Percentiles rank a stretch among this genome's conserved stretches.
Conservation (phyloP, 1,139 yeast species). For the Kodamaea plutei region DNA sequence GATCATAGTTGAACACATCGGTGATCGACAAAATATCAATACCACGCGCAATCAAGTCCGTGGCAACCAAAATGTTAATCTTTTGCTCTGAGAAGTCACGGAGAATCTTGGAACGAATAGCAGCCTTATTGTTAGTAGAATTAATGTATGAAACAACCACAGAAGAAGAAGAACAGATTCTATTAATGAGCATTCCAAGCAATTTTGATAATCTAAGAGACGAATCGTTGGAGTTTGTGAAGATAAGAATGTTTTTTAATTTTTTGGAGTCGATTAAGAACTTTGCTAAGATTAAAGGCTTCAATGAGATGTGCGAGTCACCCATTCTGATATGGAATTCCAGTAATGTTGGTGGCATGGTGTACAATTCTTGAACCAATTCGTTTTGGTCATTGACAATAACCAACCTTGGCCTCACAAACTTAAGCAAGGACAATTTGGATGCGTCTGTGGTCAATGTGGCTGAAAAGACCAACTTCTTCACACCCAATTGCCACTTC, state of each 20-base stretch:
- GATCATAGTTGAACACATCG: slow-evolving; percentile 82
- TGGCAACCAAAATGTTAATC: slow-evolving; percentile 64
- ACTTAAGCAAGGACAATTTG: slow-evolving; percentile 65
- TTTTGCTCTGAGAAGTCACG: slow-evolving; percentile 51
- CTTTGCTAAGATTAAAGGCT: slow-evolving; percentile 69
- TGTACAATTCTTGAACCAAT: slow-evolving; percentile 49
- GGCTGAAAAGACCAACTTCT: slow-evolving; percentile 83
- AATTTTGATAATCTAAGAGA: slow-evolving; percentile 71
- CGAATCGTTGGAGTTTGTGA: slow-evolving; percentile 84
- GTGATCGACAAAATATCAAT: slow-evolving; percentile 71
- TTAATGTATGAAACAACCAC: slow-evolving; percentile 27
- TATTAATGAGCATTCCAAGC: slow-evolving; percentile 42
- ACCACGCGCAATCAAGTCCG: slow-evolving; percentile 95
- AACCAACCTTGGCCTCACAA: slow-evolving; percentile 65
- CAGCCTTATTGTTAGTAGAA: slow-evolving; percentile 45
- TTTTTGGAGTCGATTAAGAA: slow-evolving; percentile 38
- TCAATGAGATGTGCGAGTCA: slow-evolving; percentile 54
- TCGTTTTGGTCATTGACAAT: slow-evolving; percentile 59
- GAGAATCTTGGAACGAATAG: slow-evolving; percentile 43
- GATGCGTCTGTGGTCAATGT: slow-evolving; percentile 94
- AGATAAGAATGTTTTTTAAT: slow-evolving; percentile 50
- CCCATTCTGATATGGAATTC: slow-evolving; percentile 52
- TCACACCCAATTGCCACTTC: slow-evolving; percentile 29
- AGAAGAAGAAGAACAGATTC: slow-evolving; percentile 15
- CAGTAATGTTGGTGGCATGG: slow-evolving; percentile 51